Base-by-base conservation (phyloP, 179 eudicot genomes). In the Beta corolliflora region DNA sequence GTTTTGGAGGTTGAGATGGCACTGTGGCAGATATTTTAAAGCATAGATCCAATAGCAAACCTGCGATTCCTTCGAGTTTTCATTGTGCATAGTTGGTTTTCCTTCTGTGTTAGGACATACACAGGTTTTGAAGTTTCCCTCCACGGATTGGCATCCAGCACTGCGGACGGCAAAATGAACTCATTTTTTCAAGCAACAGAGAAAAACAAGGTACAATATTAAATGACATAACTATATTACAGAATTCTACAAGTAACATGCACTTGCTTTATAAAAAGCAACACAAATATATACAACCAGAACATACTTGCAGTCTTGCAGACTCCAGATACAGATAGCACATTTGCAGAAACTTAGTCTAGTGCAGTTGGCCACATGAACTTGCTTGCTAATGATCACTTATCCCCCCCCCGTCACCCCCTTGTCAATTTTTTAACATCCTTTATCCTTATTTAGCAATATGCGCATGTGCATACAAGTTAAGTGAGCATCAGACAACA, bases 21-120 rank as follows among this genome's bases (percentile, higher is more conserved):
- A 23, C 41, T 36, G 1, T 15, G 9, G 9, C 31, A 3, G 23
- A 15, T 44, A 5, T 15, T 15, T 41, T 44, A 44, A 82, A 16
- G 7, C 25, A 7, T 25, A 23, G 8, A 8, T 23, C 4, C 36
- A 56, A 31, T 19, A 75, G 74, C 81, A n/a, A 68, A 95, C 99
- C 99, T 94, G 87, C 91, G 97, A 79, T 87, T 91, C 83, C 84
- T 90, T 75, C 98, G 92, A 23, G 98, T 95, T 89, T 91, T 95
- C 99, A 95, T 95, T 67, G 99, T 94, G 88, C 99, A 95, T 45
- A 95, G 84, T 81, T 91, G 95, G 86, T 95, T 92, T 88, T 94
- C 92, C 80, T 88, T 92, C 56, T 91, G 99, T 9, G 99, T 95
- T 72, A 95, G 88, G 29, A 95, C 97, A 84, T 94, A 95, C 48